These are phyloP conservation scores for Penicillium glabrum DNA, from an alignment of 2,329 filamentous ascomycete species.

Conservation along the genomic window DNA sequence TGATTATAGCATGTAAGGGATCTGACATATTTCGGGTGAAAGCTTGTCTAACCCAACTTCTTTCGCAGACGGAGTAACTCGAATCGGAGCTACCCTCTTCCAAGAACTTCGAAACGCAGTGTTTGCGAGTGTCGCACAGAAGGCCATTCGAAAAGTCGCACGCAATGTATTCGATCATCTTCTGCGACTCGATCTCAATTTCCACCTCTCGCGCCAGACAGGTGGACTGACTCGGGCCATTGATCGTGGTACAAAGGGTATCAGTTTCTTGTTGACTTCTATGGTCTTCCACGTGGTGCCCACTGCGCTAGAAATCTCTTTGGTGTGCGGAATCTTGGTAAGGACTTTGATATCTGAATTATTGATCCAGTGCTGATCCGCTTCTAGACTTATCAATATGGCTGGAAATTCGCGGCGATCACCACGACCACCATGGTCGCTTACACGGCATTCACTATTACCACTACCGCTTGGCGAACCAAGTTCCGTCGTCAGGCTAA, in stretches of 20 bases:
- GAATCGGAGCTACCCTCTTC: conserved; percentile 85
- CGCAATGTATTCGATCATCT: conserved; percentile 91
- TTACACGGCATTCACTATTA: conserved; percentile 95
- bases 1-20: conserved; percentile 80
- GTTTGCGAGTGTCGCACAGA: conserved; percentile 95
- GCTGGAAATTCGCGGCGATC: conserved; percentile 84
- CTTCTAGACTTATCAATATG: conserved; percentile 82
- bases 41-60: background rate
- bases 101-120: conserved; percentile 94
- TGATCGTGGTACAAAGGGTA: conserved; percentile 95
- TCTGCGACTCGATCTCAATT: conserved; percentile 83
- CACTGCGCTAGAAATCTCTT: conserved; percentile 86
- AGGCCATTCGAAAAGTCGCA: conserved; percentile 88
- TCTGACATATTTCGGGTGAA: background rate
- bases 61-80: conserved; percentile 71
- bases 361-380: conserved; percentile 11
- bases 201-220: conserved; percentile 92
- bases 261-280: conserved; percentile 92
- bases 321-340: conserved; percentile 90
- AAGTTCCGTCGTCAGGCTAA: conserved; percentile 95
- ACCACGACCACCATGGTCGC: conserved; percentile 88
- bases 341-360: conserved; percentile 8
- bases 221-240: conserved; percentile 92
- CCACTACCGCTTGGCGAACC: conserved; percentile 94
- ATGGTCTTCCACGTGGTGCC: conserved; percentile 99